These are phyloP conservation scores for Agrostemma githago DNA, from an alignment of 148 eudicot species.

Conservation along the genomic window DNA sequence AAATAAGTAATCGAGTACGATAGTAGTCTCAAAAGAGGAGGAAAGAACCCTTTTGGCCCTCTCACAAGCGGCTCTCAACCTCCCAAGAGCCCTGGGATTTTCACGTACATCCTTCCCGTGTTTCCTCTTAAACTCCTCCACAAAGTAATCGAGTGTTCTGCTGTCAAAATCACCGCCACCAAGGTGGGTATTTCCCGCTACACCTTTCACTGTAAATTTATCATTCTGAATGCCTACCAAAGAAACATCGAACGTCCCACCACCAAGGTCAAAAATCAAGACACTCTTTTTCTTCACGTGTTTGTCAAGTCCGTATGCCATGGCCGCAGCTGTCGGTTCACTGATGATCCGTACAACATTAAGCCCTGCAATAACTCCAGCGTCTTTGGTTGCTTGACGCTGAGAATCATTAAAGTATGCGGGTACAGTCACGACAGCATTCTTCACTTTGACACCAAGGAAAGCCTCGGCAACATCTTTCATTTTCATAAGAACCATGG, in stretches of 20 bases:
- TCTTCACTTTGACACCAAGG: neutral
- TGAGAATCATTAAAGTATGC: neutral
- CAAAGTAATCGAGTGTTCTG: slow-evolving; percentile 4
- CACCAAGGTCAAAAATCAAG: too few species aligned
- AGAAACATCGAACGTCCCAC: too few species aligned
- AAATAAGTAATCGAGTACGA: neutral
- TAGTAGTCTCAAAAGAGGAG: neutral
- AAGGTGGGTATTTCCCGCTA: too few species aligned
- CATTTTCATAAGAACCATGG: slow-evolving; percentile 8
- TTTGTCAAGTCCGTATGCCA: too few species aligned
- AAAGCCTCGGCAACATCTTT: neutral
- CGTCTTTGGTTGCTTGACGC: too few species aligned
- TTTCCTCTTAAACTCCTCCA: neutral
- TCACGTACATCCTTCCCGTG: neutral
- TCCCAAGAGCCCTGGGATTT: neutral
- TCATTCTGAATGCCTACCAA: too few species aligned
- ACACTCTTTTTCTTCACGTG: too few species aligned
- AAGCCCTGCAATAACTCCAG: too few species aligned
- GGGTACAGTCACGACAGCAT: slow-evolving; percentile 9
- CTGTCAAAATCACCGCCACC: too few species aligned
- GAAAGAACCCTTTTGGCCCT: slow-evolving; percentile 11
- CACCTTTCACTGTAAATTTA: too few species aligned
- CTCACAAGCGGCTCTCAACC: neutral
- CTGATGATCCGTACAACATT: too few species aligned
- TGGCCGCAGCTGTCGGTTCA: too few species aligned